Evolutionary conservation across 495 filamentous ascomycete species (phyloP).

Genomic region (Xylaria flabelliformis): DNA sequence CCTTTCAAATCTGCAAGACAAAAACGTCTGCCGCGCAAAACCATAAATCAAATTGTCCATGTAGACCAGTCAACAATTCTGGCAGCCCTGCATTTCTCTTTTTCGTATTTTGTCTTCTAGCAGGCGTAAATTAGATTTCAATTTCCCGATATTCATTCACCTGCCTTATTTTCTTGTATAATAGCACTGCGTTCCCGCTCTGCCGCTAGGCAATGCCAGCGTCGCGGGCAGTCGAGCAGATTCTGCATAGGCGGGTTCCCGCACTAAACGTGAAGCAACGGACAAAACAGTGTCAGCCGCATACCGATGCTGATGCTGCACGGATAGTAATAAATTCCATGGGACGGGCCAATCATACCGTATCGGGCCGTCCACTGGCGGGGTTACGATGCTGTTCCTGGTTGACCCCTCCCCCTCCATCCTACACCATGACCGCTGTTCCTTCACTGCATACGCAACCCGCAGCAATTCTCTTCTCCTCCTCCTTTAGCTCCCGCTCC

Average conservation of each 20-base stretch:
- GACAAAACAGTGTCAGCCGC: conserved; percentile 21
- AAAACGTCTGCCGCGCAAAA: neutral
- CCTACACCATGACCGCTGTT: conserved; percentile 38
- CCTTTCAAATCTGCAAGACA: neutral
- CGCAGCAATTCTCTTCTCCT: conserved; percentile 20
- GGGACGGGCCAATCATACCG: conserved; percentile 24
- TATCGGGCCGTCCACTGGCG: neutral
- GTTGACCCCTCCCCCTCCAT: conserved; percentile 16
- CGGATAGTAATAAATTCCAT: conserved; percentile 1
- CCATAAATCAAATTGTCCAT: neutral
- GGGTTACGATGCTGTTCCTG: conserved; percentile 20
- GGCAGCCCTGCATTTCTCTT: neutral
- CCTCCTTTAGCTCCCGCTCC: neutral
- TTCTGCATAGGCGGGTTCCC: conserved; percentile 23
- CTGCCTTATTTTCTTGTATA: neutral
- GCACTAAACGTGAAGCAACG: conserved; percentile 7
- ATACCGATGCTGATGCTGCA: conserved; percentile 3
- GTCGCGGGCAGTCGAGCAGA: conserved; percentile 20
- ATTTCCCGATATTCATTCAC: neutral
- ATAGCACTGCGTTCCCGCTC: neutral
- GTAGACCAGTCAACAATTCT: neutral
- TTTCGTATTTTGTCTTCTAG: neutral
- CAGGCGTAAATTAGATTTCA: neutral
- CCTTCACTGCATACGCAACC: conserved; percentile 34
- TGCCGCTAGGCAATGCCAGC: conserved; percentile 11